Base-by-base conservation (phyloP, 1,284 basidiomycete genomes). In the Gomphus bonarii region DNA sequence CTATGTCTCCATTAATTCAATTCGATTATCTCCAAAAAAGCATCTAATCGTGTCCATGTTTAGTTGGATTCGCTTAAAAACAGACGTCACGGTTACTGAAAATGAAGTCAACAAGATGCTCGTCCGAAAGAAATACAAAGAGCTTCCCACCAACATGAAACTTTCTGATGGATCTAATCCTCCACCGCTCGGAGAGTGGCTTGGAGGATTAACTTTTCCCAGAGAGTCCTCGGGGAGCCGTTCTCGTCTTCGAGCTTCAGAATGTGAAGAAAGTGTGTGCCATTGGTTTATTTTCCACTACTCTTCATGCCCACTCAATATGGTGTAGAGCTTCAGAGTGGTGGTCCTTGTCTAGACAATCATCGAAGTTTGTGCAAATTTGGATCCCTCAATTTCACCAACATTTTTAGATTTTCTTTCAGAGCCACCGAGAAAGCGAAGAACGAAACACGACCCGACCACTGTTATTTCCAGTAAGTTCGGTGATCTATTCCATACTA, bases 171-270 rank as follows among this genome's bases (percentile, higher is more conserved):
- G 59, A 30, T 43, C 57, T 6, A 52, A 57, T 16, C 63, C 65
- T 46, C 31, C 52, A 25, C 65, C 71, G 1, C 62, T 73, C 12
- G 55, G 58, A 28, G 62, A 65, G 22, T 69, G 68, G 68, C 60
- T 60, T 59, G 57, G 63, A 55, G 60, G 62, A 7, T 43, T 52
- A 47, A 55, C n/a, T 49, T 52, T 22, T 22, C 22, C 36, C 33
- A 31, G 43, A 51, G n/a, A 20, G 18, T 18, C 33, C 22, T 50
- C 25, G 14, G 43, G 20, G 9, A 44, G 10, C 20, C 4, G 20
- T n/a, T 31, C 28, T 9, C 47, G 25, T 25, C 20, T 25, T 44
- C n/a, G 2, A 16, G 6, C 12, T 18, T 40, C 38, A 16, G 38
- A 40, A n/a, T 8, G 7, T n/a, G n/a, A 18, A 44, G 43, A n/a